Conservation (phyloP, 2,329 filamentous ascomycete species). For the Botrytis elliptica region DNA sequence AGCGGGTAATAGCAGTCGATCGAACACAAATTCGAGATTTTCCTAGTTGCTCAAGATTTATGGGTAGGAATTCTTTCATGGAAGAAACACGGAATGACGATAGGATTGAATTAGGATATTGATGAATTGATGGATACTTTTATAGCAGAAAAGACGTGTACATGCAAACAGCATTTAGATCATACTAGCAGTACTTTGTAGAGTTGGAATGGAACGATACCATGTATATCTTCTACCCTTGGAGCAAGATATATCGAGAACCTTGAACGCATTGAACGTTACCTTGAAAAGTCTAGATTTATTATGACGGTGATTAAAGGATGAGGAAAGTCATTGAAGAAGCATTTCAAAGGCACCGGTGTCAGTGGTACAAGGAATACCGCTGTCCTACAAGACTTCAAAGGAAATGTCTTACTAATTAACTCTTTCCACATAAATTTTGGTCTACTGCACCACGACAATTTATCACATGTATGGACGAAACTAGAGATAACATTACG, state of each 20-base stretch:
- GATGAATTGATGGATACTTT: slow-evolving; percentile 1
- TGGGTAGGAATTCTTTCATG: background rate
- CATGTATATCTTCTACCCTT: background rate
- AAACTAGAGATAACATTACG: background rate
- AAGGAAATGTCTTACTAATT: background rate
- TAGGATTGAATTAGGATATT: background rate
- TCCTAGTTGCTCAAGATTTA: slow-evolving; percentile 8
- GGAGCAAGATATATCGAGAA: background rate
- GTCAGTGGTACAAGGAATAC: fast-evolving
- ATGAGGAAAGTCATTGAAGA: background rate
- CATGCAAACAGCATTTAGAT: background rate
- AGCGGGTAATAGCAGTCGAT: background rate
- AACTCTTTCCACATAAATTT: background rate
- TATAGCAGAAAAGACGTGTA: no score
- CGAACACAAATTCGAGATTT: slow-evolving; percentile 18
- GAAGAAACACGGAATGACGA: background rate
- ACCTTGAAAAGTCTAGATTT: background rate
- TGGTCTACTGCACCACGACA: background rate
- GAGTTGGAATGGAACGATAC: background rate
- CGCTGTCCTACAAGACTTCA: background rate
- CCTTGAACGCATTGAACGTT: background rate
- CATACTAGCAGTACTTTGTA: background rate
- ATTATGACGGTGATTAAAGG: background rate
- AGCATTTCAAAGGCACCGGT: background rate
- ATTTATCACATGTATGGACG: background rate